phyloP scores from a whole-genome alignment of 352 stramenopile species.

The Phytophthora tentaculata region DNA sequence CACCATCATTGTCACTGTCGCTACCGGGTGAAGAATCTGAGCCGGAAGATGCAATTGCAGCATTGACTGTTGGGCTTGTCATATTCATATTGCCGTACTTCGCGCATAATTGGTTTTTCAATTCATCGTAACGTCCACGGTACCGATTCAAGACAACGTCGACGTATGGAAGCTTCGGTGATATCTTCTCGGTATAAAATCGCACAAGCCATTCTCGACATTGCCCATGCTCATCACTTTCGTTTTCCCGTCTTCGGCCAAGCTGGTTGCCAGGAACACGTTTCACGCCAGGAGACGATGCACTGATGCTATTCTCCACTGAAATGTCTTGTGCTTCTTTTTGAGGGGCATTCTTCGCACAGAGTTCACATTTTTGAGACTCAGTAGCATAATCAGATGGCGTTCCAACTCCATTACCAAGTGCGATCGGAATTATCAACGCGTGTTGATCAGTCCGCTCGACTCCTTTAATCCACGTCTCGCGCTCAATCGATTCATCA shows the following conservation, averaged over 20 bases:
- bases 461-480: constrained; percentile 27
- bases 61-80: background rate
- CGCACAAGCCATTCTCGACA: constrained; percentile 51
- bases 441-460: constrained; percentile 42
- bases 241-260: constrained; percentile 18
- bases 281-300: background rate
- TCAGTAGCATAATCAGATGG: background rate
- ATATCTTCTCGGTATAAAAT: constrained; percentile 58
- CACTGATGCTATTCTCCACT: background rate
- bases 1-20: constrained; percentile 14
- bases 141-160: constrained; percentile 68
- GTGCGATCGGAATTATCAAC: constrained; percentile 36
- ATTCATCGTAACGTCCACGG: constrained; percentile 55
- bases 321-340: background rate
- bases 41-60: constrained; percentile 8
- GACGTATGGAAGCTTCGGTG: constrained; percentile 58
- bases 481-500: constrained; percentile 16
- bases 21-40: constrained; percentile 32
- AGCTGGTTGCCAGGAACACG: constrained; percentile 5
- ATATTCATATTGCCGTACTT: constrained; percentile 54
- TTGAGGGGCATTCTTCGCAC: constrained; percentile 18
- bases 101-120: constrained; percentile 53
- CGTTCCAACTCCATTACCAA: background rate
- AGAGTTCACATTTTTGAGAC: constrained; percentile 19
- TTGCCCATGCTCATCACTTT: constrained; percentile 38